phyloP scores from a whole-genome alignment of 176 grass and related monocot genomes.

The Oryza meridionalis region DNA sequence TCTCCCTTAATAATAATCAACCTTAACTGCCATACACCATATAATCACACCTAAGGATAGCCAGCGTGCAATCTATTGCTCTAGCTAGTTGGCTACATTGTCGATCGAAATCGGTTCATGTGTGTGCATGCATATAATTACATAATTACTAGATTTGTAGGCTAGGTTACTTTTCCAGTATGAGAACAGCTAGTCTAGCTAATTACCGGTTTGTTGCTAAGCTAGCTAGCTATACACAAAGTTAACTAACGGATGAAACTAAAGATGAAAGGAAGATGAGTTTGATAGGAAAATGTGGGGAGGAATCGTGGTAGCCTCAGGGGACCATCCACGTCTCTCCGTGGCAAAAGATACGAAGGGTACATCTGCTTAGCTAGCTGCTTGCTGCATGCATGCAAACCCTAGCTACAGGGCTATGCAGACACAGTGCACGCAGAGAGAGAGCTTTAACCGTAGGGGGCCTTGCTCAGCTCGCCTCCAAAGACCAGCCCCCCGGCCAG shows the following conservation, averaged over 20 bases:
- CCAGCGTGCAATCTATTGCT: not conserved
- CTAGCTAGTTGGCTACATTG: not conserved
- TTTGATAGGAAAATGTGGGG: conserved; percentile 4
- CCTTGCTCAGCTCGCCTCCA: not conserved
- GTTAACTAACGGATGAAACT: conserved; percentile 34
- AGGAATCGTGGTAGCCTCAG: conserved; percentile 9
- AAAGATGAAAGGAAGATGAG: not conserved
- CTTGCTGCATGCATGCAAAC: conserved; percentile 51
- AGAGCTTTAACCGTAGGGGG: conserved; percentile 37
- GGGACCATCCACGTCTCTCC: conserved; percentile 51
- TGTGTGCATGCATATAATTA: not conserved
- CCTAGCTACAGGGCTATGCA: conserved; percentile 54
- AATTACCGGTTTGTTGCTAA: conserved; percentile 2
- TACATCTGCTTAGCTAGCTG: conserved; percentile 18
- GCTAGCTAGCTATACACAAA: conserved; percentile 33
- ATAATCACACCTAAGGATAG: not conserved
- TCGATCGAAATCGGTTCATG: not conserved
- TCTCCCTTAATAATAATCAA: not conserved
- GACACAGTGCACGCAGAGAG: not conserved
- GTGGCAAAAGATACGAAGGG: conserved; percentile 44
- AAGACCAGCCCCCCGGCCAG: conserved; percentile 20
- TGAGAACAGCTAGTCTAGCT: conserved; percentile 10
- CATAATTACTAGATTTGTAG: not conserved
- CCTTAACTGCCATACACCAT: not conserved
- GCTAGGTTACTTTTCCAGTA: conserved; percentile 29